Conservation (phyloP, 805 yeast species). For the Metschnikowia matae region DNA sequence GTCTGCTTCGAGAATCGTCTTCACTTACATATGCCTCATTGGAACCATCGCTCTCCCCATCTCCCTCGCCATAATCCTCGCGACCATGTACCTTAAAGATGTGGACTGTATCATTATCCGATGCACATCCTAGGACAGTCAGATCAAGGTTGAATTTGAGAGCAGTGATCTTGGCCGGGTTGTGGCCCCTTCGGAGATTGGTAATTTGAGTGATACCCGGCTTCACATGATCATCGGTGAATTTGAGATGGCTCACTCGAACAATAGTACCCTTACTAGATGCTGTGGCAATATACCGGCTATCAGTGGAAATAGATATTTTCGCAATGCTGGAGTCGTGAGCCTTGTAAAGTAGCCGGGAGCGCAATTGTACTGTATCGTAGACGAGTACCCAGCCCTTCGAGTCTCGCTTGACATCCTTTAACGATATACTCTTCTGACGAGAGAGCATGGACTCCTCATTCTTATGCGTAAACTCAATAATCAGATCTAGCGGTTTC, state of each 20-base stretch:
- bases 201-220: conserved; percentile 24
- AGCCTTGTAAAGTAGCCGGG: conserved; percentile 35
- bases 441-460: conserved; percentile 10
- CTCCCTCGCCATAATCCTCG: background rate
- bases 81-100: conserved; percentile 26
- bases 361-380: conserved; percentile 32
- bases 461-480: conserved; percentile 27
- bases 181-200: conserved; percentile 40
- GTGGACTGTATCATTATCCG: conserved; percentile 41
- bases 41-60: conserved; percentile 7
- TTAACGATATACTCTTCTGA: conserved; percentile 20
- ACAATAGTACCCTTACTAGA: conserved; percentile 42
- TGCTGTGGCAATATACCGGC: conserved; percentile 36
- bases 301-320: conserved; percentile 26
- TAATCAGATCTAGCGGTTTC: conserved; percentile 2
- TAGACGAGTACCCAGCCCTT: conserved; percentile 40
- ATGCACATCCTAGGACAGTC: conserved; percentile 35
- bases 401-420: conserved; percentile 26
- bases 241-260: conserved; percentile 27
- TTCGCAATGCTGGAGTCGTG: conserved; percentile 36
- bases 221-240: background rate
- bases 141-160: conserved; percentile 33
- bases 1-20: conserved; percentile 20
- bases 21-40: conserved; percentile 14
- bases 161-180: conserved; percentile 30